These are phyloP conservation scores for Paracorniculantispora psalliotae DNA, from an alignment of 2,329 filamentous ascomycete species.

Conservation along the genomic window DNA sequence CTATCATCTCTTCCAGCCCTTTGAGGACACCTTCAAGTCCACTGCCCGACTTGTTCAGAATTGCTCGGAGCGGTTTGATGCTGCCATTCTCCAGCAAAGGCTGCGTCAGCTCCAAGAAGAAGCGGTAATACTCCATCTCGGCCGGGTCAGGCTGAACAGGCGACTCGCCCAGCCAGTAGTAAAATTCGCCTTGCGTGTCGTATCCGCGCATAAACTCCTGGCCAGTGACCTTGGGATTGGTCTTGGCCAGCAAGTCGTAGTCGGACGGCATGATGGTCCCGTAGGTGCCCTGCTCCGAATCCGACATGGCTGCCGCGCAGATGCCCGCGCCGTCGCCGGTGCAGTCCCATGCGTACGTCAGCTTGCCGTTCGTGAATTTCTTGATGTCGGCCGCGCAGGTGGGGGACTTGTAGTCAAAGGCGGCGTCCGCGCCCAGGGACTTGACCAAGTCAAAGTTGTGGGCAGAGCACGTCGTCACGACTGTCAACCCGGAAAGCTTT, in stretches of 20 bases:
- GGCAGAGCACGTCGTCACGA: slow-evolving; percentile 28
- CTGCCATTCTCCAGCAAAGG: background rate
- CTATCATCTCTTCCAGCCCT: background rate
- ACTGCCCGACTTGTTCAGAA: background rate
- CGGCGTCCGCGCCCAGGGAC: slow-evolving; percentile 25
- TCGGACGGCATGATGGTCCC: background rate
- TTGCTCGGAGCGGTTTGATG: background rate
- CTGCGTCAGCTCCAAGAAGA: background rate
- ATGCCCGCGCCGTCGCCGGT: background rate
- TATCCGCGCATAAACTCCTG: background rate
- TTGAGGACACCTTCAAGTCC: background rate
- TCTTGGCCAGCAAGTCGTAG: too few relatives aligned
- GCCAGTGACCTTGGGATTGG: too few relatives aligned
- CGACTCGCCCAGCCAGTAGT: background rate
- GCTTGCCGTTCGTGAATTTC: background rate
- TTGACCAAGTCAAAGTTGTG: slow-evolving; percentile 27
- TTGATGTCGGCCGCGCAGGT: background rate
- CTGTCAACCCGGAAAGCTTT: slow-evolving; percentile 29
- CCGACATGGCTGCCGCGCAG: background rate
- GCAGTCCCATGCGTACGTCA: background rate
- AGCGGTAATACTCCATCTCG: background rate
- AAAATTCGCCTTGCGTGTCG: background rate
- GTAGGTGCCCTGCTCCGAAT: background rate
- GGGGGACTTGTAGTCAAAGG: slow-evolving; percentile 27
- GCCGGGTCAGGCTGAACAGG: background rate